Evolutionary conservation across 1,139 yeast species (phyloP).

Genomic region (Zygosaccharomyces sapae): DNA sequence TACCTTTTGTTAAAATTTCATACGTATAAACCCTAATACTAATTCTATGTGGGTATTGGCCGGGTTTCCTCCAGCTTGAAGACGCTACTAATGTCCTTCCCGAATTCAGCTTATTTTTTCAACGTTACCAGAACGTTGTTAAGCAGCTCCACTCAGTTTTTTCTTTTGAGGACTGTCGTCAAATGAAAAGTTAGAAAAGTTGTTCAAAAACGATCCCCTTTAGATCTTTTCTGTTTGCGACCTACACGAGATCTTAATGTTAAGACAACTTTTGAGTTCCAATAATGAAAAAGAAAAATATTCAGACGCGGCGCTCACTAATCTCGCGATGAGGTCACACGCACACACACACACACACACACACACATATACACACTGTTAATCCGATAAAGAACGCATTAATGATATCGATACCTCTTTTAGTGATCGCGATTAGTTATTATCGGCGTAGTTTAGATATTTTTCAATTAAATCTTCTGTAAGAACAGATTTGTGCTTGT

Average conservation of each 20-base stretch:
- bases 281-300: conserved; percentile 2
- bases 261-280: not conserved
- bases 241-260: not conserved
- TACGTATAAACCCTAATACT: not conserved
- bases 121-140: conserved; percentile 5
- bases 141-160: not conserved
- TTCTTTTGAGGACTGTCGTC: not conserved
- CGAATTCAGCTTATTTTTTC: not conserved
- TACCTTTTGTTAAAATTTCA: not conserved
- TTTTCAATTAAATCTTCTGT: conserved; percentile 22
- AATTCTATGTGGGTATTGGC: not conserved
- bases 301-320: conserved; percentile 3
- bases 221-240: not conserved
- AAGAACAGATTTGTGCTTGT: conserved; percentile 10
- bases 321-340: not conserved
- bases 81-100: not conserved
- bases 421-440: conserved; percentile 1
- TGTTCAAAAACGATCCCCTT: not conserved
- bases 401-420: not conserved
- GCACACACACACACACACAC: not conserved
- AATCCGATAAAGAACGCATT: not conserved
- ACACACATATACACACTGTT: not conserved
- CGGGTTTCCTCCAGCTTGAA: not conserved
- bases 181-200: not conserved
- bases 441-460: conserved; percentile 21